Evolutionary conservation across 352 stramenopile genomes (phyloP), one percentile per base, ranked within the genome.

Genomic region (Pythium dissimile): DNA sequence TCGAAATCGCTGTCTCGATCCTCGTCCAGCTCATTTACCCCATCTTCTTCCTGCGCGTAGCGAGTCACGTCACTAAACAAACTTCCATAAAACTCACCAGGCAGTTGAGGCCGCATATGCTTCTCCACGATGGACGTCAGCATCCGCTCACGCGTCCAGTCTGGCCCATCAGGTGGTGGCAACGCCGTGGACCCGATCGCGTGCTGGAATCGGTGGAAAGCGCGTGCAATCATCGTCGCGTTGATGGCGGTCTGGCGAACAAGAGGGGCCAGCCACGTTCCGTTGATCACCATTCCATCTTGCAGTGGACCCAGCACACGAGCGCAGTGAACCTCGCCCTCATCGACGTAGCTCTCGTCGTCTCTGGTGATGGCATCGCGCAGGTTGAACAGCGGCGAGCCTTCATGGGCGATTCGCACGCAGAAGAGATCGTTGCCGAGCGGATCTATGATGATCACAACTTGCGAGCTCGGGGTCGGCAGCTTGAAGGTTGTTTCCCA

Each of bases 231-330:
- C 56, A 79, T 78, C 1, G 80, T 72, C 2, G 85, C 85, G 50
- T 95, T 95, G 46, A 93, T 82, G 7, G 83, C 85, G 6, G 85
- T 95, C 30, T 93, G 83, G 0, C 85, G 83, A n/a, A 93, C 77
- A 2, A 95, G 59, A 7, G 85, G 83, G 23, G 74, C 83, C 0
- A 95, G 72, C 85, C 85, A 93, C 48, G 80, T 81, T 2, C 80
- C 77, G 39, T 88, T 91, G 20, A 95, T 76, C 5, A 93, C 85
- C 72, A 90, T 92, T 13, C 85, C 85, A 55, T 95, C 83, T 34
- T 92, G 76, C 32, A 95, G 61, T 15, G 85, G 85, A 54, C 85
- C 85, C 8, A 95, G 64, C 16, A 95, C 83, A 4, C 85, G 83
- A 28, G 81, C 81, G 60, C 78, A 91, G 42, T 89, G 90, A 21